phyloP scores from a whole-genome alignment of 1,139 yeast genomes.

The Hanseniaspora gamundiae region DNA sequence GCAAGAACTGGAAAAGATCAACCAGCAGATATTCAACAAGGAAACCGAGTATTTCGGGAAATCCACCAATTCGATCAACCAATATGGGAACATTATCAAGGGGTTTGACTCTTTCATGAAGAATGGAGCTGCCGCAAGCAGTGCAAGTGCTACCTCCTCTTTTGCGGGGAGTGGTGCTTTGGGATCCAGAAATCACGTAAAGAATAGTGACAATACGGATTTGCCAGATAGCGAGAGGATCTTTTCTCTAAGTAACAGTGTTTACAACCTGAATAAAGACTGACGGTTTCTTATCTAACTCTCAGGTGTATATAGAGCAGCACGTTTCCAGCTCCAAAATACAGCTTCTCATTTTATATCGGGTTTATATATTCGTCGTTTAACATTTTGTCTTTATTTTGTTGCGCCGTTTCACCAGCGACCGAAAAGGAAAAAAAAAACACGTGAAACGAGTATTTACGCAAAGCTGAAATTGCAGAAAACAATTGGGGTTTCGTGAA shows the following conservation, averaged over 20 bases:
- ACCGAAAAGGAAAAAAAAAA: not conserved
- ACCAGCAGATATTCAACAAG: slow-evolving; percentile 7
- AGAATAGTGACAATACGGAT: slow-evolving; percentile 3
- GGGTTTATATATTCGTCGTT: not conserved
- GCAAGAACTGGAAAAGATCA: slow-evolving; percentile 3
- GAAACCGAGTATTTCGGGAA: slow-evolving; percentile 6
- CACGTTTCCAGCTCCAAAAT: no score
- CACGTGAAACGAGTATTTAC: not conserved
- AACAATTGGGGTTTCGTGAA: no score
- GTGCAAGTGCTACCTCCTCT: not conserved
- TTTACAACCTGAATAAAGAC: slow-evolving; percentile 2
- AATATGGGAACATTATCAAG: slow-evolving; percentile 6
- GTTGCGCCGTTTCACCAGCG: not conserved
- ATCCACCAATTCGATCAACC: slow-evolving; percentile 1
- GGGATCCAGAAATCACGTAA: not conserved
- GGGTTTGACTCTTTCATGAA: slow-evolving; percentile 7
- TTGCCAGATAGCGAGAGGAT: slow-evolving; percentile 5
- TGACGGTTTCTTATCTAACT: no score
- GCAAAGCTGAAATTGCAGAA: no score
- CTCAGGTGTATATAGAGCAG: slow-evolving; percentile 1
- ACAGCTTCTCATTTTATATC: no score
- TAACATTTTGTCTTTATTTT: no score
- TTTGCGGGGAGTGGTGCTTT: not conserved
- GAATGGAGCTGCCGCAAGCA: slow-evolving; percentile 1
- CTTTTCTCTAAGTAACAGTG: slow-evolving; percentile 6